phyloP scores from a whole-genome alignment of 345 rosid genomes.

The Passiflora organensis region DNA sequence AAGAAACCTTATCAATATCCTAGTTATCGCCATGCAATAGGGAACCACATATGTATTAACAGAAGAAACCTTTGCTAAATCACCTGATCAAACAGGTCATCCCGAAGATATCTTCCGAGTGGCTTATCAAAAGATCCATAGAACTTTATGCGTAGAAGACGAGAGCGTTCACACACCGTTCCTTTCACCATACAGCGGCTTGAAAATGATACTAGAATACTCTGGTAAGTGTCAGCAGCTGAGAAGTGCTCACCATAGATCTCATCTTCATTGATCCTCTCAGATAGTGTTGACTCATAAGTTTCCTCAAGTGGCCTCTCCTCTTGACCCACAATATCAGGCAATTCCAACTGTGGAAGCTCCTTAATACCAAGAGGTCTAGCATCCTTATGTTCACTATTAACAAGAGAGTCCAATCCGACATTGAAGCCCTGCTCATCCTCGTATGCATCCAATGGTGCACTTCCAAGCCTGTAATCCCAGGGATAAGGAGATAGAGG shows the following conservation, averaged over 20 bases:
- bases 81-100: constrained; percentile 89
- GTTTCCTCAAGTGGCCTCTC: constrained; percentile 31
- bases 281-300: constrained; percentile 35
- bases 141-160: constrained; percentile 84
- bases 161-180: constrained; percentile 84
- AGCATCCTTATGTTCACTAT: constrained; percentile 19
- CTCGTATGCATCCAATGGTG: constrained; percentile 26
- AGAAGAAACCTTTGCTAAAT: constrained; percentile 4
- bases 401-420: constrained; percentile 26
- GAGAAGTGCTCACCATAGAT: constrained; percentile 67
- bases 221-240: constrained; percentile 78
- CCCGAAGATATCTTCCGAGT: constrained; percentile 78
- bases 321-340: constrained; percentile 31
- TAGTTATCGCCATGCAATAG: constrained; percentile 3
- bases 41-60: not conserved
- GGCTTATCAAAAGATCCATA: constrained; percentile 96
- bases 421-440: constrained; percentile 26
- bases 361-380: not conserved
- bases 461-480: constrained; percentile 28
- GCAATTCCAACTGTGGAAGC: constrained; percentile 29
- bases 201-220: constrained; percentile 87
- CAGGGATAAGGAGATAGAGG: constrained; percentile 23
- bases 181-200: constrained; percentile 76
- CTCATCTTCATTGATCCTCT: constrained; percentile 45
- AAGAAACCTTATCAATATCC: constrained; percentile 12